These are phyloP conservation scores for Eutrema japonicum DNA, from an alignment of 345 rosid genomes.

Conservation along the genomic window DNA sequence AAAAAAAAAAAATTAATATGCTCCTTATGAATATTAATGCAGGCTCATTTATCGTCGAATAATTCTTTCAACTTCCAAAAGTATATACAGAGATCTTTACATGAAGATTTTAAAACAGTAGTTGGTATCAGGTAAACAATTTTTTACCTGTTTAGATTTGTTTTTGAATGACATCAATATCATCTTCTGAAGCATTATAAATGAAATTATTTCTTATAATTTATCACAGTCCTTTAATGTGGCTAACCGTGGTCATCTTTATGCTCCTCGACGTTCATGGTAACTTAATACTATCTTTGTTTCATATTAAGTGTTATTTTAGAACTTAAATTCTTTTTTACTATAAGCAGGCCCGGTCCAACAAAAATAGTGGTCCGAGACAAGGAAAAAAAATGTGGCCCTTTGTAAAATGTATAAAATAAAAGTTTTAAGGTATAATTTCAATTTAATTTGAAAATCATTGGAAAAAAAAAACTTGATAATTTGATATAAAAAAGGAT, in stretches of 20 bases:
- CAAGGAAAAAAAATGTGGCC: too few relatives aligned
- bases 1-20: not conserved
- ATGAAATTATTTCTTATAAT: not conserved
- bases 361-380: too few relatives aligned
- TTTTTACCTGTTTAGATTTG: not conserved
- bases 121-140: constrained; percentile 65
- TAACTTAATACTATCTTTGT: constrained; percentile 33
- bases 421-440: too few relatives aligned
- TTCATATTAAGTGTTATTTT: too few relatives aligned
- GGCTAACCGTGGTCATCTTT: constrained; percentile 70
- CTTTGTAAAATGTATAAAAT: too few relatives aligned
- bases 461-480: too few relatives aligned
- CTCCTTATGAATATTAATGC: not conserved
- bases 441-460: too few relatives aligned
- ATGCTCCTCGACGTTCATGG: constrained; percentile 72
- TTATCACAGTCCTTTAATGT: constrained; percentile 63
- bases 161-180: not conserved
- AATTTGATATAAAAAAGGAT: too few relatives aligned
- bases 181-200: not conserved
- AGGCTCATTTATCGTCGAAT: constrained; percentile 61
- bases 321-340: too few relatives aligned
- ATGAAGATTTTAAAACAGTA: constrained; percentile 77
- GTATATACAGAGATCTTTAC: constrained; percentile 74
- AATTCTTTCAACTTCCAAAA: constrained; percentile 67
- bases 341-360: too few relatives aligned